These are phyloP conservation scores for Kurtzmaniella quercitrusa DNA, from an alignment of 1,139 yeast genomes.

Conservation along the genomic window DNA sequence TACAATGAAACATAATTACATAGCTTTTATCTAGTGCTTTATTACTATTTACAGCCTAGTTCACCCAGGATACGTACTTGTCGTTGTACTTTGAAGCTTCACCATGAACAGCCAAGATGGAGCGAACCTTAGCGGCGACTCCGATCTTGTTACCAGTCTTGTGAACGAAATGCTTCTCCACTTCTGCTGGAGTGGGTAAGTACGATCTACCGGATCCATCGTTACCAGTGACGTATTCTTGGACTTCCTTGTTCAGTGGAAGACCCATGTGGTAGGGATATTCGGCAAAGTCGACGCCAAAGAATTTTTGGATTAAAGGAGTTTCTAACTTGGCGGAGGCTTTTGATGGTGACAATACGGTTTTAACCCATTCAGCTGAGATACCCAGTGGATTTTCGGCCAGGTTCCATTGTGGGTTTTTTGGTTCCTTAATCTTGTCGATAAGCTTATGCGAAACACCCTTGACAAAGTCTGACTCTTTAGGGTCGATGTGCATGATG, in stretches of 20 bases:
- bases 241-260: conserved; percentile 62
- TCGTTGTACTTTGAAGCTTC: conserved; percentile 53
- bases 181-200: conserved; percentile 66
- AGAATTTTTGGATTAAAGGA: conserved; percentile 42
- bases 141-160: conserved; percentile 57
- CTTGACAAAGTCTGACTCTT: conserved; percentile 61
- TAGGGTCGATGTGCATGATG: conserved; percentile 56
- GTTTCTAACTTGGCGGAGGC: conserved; percentile 28
- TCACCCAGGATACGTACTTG: conserved; percentile 58
- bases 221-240: conserved; percentile 58
- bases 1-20: no score
- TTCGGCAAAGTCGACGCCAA: conserved; percentile 50
- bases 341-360: conserved; percentile 20
- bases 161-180: conserved; percentile 54
- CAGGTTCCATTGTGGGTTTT: conserved; percentile 48
- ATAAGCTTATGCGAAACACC: conserved; percentile 75
- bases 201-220: conserved; percentile 60
- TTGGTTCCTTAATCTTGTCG: conserved; percentile 54
- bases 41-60: conserved; percentile 6
- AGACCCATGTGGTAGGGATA: conserved; percentile 81
- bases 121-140: conserved; percentile 52
- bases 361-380: conserved; percentile 18
- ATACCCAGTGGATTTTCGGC: conserved; percentile 14
- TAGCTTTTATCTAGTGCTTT: neutral
- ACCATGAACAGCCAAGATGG: conserved; percentile 59